Percentiles rank a stretch among this genome's conserved stretches.
Conservation (phyloP, 169 alveolate genomes). For the Eimeria necatrix region DNA sequence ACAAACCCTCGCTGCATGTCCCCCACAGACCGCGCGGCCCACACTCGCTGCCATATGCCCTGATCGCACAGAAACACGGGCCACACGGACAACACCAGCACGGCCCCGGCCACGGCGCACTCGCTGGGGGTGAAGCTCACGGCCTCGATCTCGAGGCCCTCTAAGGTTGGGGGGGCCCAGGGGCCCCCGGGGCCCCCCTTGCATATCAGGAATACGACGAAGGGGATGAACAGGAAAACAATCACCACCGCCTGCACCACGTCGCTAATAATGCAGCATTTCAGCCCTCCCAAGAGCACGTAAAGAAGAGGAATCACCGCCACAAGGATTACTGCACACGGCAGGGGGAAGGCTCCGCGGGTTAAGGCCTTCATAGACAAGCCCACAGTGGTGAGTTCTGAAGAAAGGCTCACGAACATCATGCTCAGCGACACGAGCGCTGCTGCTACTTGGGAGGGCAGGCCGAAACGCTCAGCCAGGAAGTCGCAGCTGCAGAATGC, state of each 20-base stretch:
- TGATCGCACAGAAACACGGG: constrained; percentile 73
- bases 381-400: constrained; percentile 81
- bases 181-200: background rate
- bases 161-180: background rate
- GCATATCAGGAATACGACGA: constrained; percentile 32
- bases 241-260: constrained; percentile 54
- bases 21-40: constrained; percentile 18
- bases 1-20: constrained; percentile 67
- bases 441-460: constrained; percentile 31
- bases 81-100: constrained; percentile 63
- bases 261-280: constrained; percentile 69
- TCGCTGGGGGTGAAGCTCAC: background rate
- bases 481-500: constrained; percentile 76
- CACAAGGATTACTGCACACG: constrained; percentile 68
- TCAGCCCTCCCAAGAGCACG: constrained; percentile 73
- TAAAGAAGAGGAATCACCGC: constrained; percentile 75
- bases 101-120: constrained; percentile 63
- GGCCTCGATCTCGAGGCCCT: background rate
- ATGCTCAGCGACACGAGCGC: constrained; percentile 59
- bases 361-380: constrained; percentile 63
- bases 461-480: constrained; percentile 70
- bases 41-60: constrained; percentile 82
- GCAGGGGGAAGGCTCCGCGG: background rate
- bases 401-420: constrained; percentile 72
- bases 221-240: constrained; percentile 17